phyloP scores from a whole-genome alignment of 352 stramenopile genomes.

The Pythium dissimile region DNA sequence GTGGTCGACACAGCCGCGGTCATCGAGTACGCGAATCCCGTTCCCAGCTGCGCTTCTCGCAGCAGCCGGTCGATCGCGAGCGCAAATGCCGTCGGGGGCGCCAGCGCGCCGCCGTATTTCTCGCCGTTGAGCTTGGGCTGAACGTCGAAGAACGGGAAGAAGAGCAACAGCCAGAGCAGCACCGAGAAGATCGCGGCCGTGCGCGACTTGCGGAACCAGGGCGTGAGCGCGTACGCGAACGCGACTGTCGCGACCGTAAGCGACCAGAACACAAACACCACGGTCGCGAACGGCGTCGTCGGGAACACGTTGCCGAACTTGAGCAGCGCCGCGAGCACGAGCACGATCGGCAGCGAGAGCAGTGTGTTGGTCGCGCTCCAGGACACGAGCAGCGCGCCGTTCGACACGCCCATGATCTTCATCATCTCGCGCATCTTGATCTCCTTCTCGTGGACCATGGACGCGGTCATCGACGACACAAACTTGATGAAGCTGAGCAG shows the following conservation, averaged over 20 bases:
- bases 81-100: slow-evolving; percentile 61
- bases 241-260: slow-evolving; percentile 55
- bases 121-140: slow-evolving; percentile 27
- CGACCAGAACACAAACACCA: slow-evolving; percentile 66
- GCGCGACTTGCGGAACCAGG: slow-evolving; percentile 70
- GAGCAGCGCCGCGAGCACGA: slow-evolving; percentile 26
- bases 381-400: slow-evolving; percentile 54
- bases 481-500: slow-evolving; percentile 44
- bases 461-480: slow-evolving; percentile 61
- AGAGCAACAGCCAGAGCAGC: slow-evolving; percentile 68
- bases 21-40: slow-evolving; percentile 56
- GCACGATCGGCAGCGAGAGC: slow-evolving; percentile 35
- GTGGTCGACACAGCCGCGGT: slow-evolving; percentile 33
- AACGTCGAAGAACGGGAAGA: slow-evolving; percentile 69
- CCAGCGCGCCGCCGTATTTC: slow-evolving; percentile 57
- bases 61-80: slow-evolving; percentile 60
- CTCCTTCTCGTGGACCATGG: slow-evolving; percentile 83
- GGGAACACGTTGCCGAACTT: slow-evolving; percentile 71
- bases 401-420: slow-evolving; percentile 81
- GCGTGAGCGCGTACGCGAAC: slow-evolving; percentile 63
- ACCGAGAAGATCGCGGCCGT: slow-evolving; percentile 61
- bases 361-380: slow-evolving; percentile 53
- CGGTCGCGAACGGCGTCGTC: slow-evolving; percentile 44
- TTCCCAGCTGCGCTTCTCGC: slow-evolving; percentile 53
- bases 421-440: slow-evolving; percentile 73